These are phyloP conservation scores for Russula lepida DNA, from an alignment of 768 basidiomycete genomes.

Conservation along the genomic window DNA sequence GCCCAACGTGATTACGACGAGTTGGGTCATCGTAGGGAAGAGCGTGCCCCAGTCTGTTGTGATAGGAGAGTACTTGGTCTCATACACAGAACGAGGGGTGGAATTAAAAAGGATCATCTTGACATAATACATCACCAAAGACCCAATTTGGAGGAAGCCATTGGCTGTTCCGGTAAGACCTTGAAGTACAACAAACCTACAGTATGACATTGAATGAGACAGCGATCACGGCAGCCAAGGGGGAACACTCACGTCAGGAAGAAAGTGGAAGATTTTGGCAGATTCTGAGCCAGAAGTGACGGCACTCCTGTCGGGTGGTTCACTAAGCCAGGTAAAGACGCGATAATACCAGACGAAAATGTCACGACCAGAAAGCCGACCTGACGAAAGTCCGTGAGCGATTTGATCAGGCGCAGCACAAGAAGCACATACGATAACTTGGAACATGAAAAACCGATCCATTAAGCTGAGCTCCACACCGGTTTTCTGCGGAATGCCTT, in stretches of 20 bases:
- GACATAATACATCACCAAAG: constrained; percentile 79
- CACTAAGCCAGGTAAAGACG: constrained; percentile 53
- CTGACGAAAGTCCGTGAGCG: constrained; percentile 32
- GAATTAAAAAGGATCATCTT: constrained; percentile 82
- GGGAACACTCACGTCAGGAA: constrained; percentile 62
- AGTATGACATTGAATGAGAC: background rate
- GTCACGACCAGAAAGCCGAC: constrained; percentile 93
- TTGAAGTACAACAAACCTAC: constrained; percentile 69
- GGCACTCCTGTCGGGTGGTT: constrained; percentile 66
- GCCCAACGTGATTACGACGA: constrained; percentile 72
- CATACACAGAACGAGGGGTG: constrained; percentile 78
- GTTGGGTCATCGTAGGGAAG: constrained; percentile 65
- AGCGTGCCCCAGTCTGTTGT: constrained; percentile 69
- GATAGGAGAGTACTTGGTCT: constrained; percentile 68
- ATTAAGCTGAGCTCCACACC: constrained; percentile 85
- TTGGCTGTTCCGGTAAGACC: constrained; percentile 73
- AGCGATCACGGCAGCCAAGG: background rate
- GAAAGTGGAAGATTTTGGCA: constrained; percentile 82
- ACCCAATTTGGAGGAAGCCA: constrained; percentile 71
- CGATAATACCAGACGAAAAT: constrained; percentile 72
- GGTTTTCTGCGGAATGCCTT: constrained; percentile 82
- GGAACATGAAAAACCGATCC: constrained; percentile 88
- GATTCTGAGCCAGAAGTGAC: constrained; percentile 58
- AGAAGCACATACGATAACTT: constrained; percentile 61
- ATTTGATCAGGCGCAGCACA: background rate